These are phyloP conservation scores for Eucalyptus polybractea DNA, from an alignment of 345 rosid genomes.

Conservation along the genomic window DNA sequence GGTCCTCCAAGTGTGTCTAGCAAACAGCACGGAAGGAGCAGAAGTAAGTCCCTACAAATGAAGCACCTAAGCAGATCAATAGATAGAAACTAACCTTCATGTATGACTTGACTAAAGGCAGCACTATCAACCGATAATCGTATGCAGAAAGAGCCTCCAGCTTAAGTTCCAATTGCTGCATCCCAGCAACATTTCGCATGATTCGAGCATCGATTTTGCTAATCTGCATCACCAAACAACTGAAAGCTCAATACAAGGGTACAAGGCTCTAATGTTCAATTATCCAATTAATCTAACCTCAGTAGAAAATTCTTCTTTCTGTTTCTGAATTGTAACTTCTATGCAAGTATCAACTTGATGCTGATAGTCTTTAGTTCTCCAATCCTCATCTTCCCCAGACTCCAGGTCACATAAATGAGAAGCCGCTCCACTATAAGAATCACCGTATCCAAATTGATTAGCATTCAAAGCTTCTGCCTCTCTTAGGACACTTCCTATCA, in stretches of 20 bases:
- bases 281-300: slow-evolving; percentile 45
- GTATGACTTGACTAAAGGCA: slow-evolving; percentile 71
- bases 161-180: slow-evolving; percentile 83
- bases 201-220: slow-evolving; percentile 74
- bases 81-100: slow-evolving; percentile 52
- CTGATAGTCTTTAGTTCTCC: slow-evolving; percentile 58
- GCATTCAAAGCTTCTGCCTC: slow-evolving; percentile 60
- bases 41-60: not conserved
- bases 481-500: slow-evolving; percentile 57
- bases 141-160: slow-evolving; percentile 58
- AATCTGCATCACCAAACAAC: slow-evolving; percentile 33
- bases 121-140: slow-evolving; percentile 55
- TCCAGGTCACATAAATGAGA: slow-evolving; percentile 79
- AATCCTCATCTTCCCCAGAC: slow-evolving; percentile 70
- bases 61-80: not conserved
- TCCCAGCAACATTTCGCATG: slow-evolving; percentile 53
- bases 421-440: slow-evolving; percentile 35
- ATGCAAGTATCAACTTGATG: slow-evolving; percentile 67
- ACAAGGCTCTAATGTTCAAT: not conserved
- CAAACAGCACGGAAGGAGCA: not conserved
- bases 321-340: slow-evolving; percentile 71
- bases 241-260: not conserved
- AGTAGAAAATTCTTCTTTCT: slow-evolving; percentile 61
- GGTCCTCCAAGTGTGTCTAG: slow-evolving; percentile 79
- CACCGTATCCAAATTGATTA: slow-evolving; percentile 68